Conservation (phyloP, 495 filamentous ascomycete genomes). For the Daldinia loculata region DNA sequence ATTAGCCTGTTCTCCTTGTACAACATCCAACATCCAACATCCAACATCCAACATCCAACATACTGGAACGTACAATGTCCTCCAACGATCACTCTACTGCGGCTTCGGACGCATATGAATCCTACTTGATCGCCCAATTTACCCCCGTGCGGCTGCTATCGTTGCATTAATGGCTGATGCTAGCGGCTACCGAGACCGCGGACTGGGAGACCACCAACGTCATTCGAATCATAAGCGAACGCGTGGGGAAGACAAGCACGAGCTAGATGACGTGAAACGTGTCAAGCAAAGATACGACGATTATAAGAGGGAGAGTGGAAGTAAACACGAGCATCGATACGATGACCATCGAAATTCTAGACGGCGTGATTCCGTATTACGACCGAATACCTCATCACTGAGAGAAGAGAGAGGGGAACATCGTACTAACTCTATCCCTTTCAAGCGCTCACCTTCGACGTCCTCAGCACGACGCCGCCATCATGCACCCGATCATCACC, state of each 20-base stretch:
- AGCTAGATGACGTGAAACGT: constrained; percentile 17
- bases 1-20: constrained; percentile 6
- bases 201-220: constrained; percentile 23
- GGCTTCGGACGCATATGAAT: constrained; percentile 31
- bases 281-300: constrained; percentile 11
- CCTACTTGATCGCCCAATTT: constrained; percentile 12
- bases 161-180: constrained; percentile 34
- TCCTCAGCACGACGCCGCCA: constrained; percentile 25
- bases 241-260: constrained; percentile 29
- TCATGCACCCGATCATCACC: constrained; percentile 19
- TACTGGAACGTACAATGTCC: neutral
- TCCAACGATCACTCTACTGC: constrained; percentile 7
- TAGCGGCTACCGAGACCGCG: constrained; percentile 27
- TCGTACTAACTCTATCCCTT: neutral
- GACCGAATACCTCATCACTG: neutral
- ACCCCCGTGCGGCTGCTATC: constrained; percentile 13
- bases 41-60: neutral
- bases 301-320: neutral
- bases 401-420: neutral
- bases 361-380: neutral
- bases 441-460: constrained; percentile 17
- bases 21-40: neutral
- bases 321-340: constrained; percentile 2
- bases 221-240: constrained; percentile 35
- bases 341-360: constrained; percentile 4